Evolutionary conservation across 352 stramenopile species (phyloP), one percentile per base, ranked within the genome.

Genomic region (Globisporangium parvum): DNA sequence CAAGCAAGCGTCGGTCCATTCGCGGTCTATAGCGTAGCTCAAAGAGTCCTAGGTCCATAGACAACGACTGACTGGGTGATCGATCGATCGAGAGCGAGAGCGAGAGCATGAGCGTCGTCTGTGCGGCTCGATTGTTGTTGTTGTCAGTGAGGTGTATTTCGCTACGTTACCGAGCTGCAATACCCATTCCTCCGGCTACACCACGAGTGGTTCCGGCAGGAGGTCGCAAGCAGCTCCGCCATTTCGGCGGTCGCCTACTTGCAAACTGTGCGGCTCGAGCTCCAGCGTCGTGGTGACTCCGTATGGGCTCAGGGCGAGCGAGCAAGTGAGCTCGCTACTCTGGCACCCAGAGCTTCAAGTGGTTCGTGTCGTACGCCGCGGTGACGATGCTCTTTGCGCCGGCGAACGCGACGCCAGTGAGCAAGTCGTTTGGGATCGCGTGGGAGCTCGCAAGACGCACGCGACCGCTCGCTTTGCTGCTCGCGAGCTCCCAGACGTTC

Each of bases 291-390:
- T 46, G 41, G 1, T 17, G 40, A 17, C 40, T 45, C 5, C 40
- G 18, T 14, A 17, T 3, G 41, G 3, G 12, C 31, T 55, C 26
- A 18, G 3, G 51, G 33, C 21, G 3, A 33, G 37, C 2, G 14
- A 20, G 39, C 18, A 18, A 26, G 24, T 12, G 31, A 37, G 6
- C 6, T 5, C 5, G 31, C 67, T 77, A 86, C 59, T 87, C 70
- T 6, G 73, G 64, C 24, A 74, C 69, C 79, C 80, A 91, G 31
- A 87, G 55, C 62, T 91, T 91, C 53, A 90, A 62, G 53, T 91
- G 70, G 18, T 62, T 68, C 17, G 67, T 82, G 65, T 93, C 83
- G 56, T 88, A 93, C 20, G 77, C 59, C 0, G 69, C 56, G 20
- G 80, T 91, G 41, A 84, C 66, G 28, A 91, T 55, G 37, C 26